Conservation (phyloP, 2,329 filamentous ascomycete species). For the Penicillium sp. region DNA sequence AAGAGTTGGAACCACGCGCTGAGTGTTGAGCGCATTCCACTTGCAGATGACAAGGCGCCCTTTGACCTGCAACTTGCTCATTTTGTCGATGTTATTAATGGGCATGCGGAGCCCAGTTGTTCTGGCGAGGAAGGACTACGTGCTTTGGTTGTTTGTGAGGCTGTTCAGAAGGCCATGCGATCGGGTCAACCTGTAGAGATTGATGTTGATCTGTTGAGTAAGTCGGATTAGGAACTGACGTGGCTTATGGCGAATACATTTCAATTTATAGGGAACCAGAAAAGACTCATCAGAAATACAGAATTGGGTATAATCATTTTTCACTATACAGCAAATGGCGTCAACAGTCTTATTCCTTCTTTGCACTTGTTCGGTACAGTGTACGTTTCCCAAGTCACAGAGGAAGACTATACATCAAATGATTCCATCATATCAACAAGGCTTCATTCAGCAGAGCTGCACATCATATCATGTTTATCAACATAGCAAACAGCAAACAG, state of each 20-base stretch:
- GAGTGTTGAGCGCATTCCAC: slow-evolving; percentile 31
- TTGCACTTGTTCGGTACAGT: neutral
- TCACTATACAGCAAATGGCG: neutral
- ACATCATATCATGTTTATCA: neutral
- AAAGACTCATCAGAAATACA: neutral
- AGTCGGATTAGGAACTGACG: neutral
- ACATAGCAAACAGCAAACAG: neutral
- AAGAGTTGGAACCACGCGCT: slow-evolving; percentile 49
- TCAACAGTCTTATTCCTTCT: neutral
- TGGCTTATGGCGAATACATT: neutral
- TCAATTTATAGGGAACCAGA: neutral
- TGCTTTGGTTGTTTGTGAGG: slow-evolving; percentile 56
- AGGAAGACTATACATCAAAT: neutral
- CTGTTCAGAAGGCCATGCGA: slow-evolving; percentile 49
- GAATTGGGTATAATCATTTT: slow-evolving; percentile 1
- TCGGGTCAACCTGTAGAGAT: slow-evolving; percentile 39
- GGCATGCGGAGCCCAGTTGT: slow-evolving; percentile 48
- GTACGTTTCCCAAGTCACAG: neutral
- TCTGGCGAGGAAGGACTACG: slow-evolving; percentile 52
- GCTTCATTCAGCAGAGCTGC: neutral
- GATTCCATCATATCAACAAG: neutral
- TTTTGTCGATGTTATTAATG: slow-evolving; percentile 52
- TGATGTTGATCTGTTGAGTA: slow-evolving; percentile 18
- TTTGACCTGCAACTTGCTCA: slow-evolving; percentile 57
- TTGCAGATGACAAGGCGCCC: slow-evolving; percentile 39